Evolutionary conservation across 768 basidiomycete species (phyloP).

Genomic region (Albatrellus ellisii): DNA sequence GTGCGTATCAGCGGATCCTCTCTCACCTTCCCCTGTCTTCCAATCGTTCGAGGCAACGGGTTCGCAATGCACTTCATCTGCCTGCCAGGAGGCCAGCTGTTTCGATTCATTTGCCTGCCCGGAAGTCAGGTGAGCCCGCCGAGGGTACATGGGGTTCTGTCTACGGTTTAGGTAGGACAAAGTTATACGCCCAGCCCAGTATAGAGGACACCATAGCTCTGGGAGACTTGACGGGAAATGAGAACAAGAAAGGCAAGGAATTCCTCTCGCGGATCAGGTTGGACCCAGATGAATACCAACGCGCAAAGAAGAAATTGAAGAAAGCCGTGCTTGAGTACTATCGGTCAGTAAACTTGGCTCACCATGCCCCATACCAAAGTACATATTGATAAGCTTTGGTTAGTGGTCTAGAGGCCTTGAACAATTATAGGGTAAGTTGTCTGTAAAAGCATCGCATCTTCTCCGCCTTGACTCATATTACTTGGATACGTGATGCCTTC

Average conservation of each 20-base stretch:
- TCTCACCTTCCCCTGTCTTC: not conserved
- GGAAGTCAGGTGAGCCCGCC: too few species aligned
- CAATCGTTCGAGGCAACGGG: not conserved
- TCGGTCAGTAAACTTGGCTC: conserved; percentile 18
- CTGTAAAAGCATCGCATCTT: not conserved
- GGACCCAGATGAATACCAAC: conserved; percentile 68
- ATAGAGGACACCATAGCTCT: not conserved
- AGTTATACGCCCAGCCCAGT: not conserved
- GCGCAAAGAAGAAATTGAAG: conserved; percentile 78
- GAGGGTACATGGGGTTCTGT: too few species aligned
- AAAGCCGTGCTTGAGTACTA: conserved; percentile 80
- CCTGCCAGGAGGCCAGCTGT: too few species aligned
- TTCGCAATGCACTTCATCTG: not conserved
- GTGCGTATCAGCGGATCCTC: too few species aligned
- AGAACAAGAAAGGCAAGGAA: conserved; percentile 1
- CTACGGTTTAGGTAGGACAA: too few species aligned
- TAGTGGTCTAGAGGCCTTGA: conserved; percentile 60
- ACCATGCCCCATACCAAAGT: conserved; percentile 21
- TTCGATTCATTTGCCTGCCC: too few species aligned
- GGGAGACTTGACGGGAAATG: not conserved
- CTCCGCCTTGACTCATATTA: not conserved
- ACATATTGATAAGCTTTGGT: conserved; percentile 21
- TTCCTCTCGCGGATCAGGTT: conserved; percentile 7
- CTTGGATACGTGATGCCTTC: not conserved
- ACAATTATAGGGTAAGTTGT: conserved; percentile 72